Evolutionary conservation across 805 yeast genomes (phyloP).

Genomic region (Nakazawaea populi): DNA sequence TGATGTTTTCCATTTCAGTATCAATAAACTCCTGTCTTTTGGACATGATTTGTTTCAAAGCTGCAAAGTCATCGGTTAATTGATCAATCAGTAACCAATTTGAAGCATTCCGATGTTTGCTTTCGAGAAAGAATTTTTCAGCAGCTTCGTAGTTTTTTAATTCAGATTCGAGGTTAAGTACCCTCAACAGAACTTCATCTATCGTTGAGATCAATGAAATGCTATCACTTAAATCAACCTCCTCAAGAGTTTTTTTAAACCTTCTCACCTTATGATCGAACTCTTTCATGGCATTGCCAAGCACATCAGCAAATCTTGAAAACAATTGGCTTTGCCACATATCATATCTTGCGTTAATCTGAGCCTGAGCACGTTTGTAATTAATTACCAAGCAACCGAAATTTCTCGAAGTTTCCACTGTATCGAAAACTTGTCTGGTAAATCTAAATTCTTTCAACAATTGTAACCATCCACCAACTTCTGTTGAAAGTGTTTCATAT

Average conservation of each 20-base stretch:
- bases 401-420: conserved; percentile 29
- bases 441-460: conserved; percentile 36
- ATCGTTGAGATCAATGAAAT: conserved; percentile 33
- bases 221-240: conserved; percentile 26
- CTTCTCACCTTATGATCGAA: conserved; percentile 26
- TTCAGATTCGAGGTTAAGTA: conserved; percentile 16
- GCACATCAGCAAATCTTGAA: conserved; percentile 30
- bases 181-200: conserved; percentile 22
- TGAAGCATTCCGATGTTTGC: conserved; percentile 40
- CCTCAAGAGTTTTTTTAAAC: conserved; percentile 32
- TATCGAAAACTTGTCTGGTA: conserved; percentile 44
- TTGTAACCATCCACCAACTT: conserved; percentile 42
- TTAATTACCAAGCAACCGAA: conserved; percentile 40
- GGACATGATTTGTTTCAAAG: conserved; percentile 32
- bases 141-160: conserved; percentile 23
- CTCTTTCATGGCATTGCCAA: conserved; percentile 25
- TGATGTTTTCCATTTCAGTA: conserved; percentile 34
- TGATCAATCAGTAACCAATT: conserved; percentile 64
- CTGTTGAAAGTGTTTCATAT: conserved; percentile 24
- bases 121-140: conserved; percentile 23
- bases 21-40: conserved; percentile 31
- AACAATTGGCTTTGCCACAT: conserved; percentile 47
- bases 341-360: conserved; percentile 45
- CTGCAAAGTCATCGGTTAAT: conserved; percentile 39
- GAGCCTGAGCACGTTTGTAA: conserved; percentile 46